A percentile compares a stretch with the other conserved stretches of the same genome.
phyloP scores from a whole-genome alignment of 108 stramenopile species.

The Skeletonema marinoi region DNA sequence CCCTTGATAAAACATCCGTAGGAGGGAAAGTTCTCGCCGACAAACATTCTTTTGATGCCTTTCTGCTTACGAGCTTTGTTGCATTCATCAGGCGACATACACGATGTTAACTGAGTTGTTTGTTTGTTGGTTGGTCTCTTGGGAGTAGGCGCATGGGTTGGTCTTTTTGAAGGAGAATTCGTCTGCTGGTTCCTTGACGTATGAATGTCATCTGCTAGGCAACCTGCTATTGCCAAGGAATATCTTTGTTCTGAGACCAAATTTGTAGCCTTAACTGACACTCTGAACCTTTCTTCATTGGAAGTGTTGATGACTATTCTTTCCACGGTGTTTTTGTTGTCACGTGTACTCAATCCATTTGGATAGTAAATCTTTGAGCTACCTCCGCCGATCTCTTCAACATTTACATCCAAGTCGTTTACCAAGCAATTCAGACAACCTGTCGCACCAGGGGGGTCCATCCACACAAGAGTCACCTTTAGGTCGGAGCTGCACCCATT shows the following conservation, averaged over 20 bases:
- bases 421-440: constrained; percentile 58
- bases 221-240: constrained; percentile 37
- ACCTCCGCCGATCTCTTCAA: constrained; percentile 13
- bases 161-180: not conserved
- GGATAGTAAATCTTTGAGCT: constrained; percentile 33
- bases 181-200: not conserved
- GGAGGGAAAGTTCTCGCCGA: not conserved
- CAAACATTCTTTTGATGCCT: not conserved
- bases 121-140: not conserved
- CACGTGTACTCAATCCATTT: constrained; percentile 28
- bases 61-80: not conserved
- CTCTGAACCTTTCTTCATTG: constrained; percentile 19
- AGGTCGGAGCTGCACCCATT: constrained; percentile 30
- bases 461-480: constrained; percentile 68
- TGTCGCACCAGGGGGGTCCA: constrained; percentile 56
- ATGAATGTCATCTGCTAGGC: not conserved
- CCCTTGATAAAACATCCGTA: not conserved
- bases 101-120: not conserved
- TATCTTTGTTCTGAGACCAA: constrained; percentile 31
- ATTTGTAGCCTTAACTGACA: constrained; percentile 30
- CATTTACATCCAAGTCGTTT: constrained; percentile 71
- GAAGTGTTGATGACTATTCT: constrained; percentile 21
- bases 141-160: not conserved
- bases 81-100: not conserved
- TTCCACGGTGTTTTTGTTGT: constrained; percentile 50